Base-by-base conservation (phyloP, 306 rosid species). In the Sphenostylis stenocarpa region DNA sequence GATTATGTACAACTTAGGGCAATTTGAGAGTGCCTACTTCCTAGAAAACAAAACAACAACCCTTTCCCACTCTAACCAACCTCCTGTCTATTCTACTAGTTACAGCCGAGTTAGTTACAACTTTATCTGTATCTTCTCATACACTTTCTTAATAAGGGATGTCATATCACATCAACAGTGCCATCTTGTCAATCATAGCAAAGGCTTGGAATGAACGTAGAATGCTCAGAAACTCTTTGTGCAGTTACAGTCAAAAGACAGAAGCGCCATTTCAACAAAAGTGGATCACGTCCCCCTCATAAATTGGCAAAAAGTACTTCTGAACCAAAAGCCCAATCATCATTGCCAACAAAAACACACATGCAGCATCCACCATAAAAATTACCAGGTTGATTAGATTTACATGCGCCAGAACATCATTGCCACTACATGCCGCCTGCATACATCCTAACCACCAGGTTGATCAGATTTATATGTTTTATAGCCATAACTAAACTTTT, bases 181-280 rank as follows among this genome's bases (percentile, higher is more conserved):
- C 20, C 60, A 47, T 19, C 19, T 64, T 71, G 34, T 64, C 26
- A 9, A 13, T 38, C 26, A 49, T 39, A 20, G 58, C 24, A 53
- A 61, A 56, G 13, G 76, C 76, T 64, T 71, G 47, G 76, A 80
- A 84, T 43, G 79, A 75, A 58, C 13, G 47, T 10, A 80, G 7
- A 58, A 84, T 64, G 47, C n/a, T 56, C 8, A 75, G 79, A 0
- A 79, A 55, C 15, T 80, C 62, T 55, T 43, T 21, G 36, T 44
- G 76, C 74, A 83, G 23, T 78, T 83, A 31, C 53, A 0, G 64
- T 79, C 9, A 67, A 31, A 52, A 74, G 86, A 7, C 10, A 57
- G 61, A 74, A 66, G 38, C 64, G 61, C 12, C 57, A 7, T 19
- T 7, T 13, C 57, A 51, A 7, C 24, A 19, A 20, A 19, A 11